Evolutionary conservation across 2,329 filamentous ascomycete species (phyloP).

Genomic region (Rasamsonia emersonii): DNA sequence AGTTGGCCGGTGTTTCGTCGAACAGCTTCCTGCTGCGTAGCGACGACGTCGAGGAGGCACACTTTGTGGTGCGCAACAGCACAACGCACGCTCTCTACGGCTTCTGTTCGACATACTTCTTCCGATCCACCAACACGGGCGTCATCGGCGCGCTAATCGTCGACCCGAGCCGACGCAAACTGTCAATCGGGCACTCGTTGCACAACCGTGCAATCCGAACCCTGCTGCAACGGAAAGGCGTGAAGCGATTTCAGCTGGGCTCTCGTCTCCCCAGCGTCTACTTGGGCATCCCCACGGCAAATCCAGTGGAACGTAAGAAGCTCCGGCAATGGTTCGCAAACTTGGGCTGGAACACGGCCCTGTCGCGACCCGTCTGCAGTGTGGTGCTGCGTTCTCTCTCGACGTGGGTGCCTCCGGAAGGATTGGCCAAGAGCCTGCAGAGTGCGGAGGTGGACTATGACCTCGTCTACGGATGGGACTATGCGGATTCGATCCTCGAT

Average conservation of each 20-base stretch:
- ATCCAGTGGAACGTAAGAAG: slow-evolving; percentile 51
- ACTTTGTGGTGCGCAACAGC: slow-evolving; percentile 90
- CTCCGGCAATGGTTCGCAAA: slow-evolving; percentile 78
- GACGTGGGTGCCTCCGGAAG: slow-evolving; percentile 67
- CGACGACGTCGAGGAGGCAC: slow-evolving; percentile 64
- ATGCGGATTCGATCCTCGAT: slow-evolving; percentile 62
- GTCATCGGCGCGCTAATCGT: slow-evolving; percentile 83
- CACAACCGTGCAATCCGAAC: slow-evolving; percentile 76
- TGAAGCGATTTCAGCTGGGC: slow-evolving; percentile 75
- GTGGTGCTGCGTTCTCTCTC: slow-evolving; percentile 66
- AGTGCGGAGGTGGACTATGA: slow-evolving; percentile 71
- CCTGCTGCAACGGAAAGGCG: slow-evolving; percentile 59
- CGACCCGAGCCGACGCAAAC: slow-evolving; percentile 72
- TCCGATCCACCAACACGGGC: slow-evolving; percentile 59
- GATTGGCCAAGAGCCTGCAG: slow-evolving; percentile 64
- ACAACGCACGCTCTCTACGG: slow-evolving; percentile 86
- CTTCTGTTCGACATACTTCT: slow-evolving; percentile 82
- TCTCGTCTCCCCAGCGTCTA: slow-evolving; percentile 77
- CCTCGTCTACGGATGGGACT: slow-evolving; percentile 70
- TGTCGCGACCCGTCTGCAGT: slow-evolving; percentile 57
- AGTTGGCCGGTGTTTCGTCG: slow-evolving; percentile 61
- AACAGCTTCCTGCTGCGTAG: slow-evolving; percentile 68
- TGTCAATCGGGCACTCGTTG: slow-evolving; percentile 83
- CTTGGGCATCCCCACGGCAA: slow-evolving; percentile 67
- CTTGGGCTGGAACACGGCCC: slow-evolving; percentile 72